Percentiles rank a stretch among this genome's conserved stretches.
These are phyloP conservation scores for Agaricus subrufescens DNA, from an alignment of 768 basidiomycete genomes.

Conservation along the genomic window DNA sequence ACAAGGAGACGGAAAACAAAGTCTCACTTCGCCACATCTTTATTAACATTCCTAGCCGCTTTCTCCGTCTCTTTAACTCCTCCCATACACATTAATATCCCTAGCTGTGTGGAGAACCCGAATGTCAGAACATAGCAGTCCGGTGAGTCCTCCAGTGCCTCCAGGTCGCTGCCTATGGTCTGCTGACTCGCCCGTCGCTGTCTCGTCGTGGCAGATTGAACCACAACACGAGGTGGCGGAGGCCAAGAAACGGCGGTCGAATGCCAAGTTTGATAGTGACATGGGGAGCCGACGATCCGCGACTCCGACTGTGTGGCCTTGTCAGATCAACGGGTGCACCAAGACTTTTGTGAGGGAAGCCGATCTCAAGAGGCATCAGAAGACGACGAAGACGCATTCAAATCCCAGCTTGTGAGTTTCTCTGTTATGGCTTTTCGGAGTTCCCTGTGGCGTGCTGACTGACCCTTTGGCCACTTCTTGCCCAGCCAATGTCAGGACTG, in stretches of 20 bases:
- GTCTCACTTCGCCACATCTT: not conserved
- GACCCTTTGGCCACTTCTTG: not conserved
- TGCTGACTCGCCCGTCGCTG: not conserved
- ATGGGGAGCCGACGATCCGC: conserved; percentile 2
- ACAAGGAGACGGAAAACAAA: too few species aligned
- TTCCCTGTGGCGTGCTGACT: not conserved
- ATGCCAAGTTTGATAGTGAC: not conserved
- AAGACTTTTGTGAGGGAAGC: conserved; percentile 82
- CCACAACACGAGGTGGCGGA: not conserved
- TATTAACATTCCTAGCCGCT: not conserved
- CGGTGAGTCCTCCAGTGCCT: too few species aligned
- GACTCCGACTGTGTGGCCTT: conserved; percentile 60
- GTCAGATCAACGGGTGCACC: conserved; percentile 76
- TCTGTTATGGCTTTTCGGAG: conserved; percentile 12
- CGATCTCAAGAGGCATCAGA: conserved; percentile 76
- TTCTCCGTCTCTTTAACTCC: too few species aligned
- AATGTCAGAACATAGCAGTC: too few species aligned
- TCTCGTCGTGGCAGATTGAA: not conserved
- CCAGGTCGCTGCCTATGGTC: not conserved
- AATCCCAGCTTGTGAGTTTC: conserved; percentile 64
- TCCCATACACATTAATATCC: too few species aligned
- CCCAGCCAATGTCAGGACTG: conserved; percentile 72
- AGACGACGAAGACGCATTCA: conserved; percentile 74
- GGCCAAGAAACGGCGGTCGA: not conserved
- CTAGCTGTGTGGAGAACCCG: too few species aligned